Evolutionary conservation across 805 yeast genomes (phyloP).

Genomic region (Saccharomycopsis lassenensis): DNA sequence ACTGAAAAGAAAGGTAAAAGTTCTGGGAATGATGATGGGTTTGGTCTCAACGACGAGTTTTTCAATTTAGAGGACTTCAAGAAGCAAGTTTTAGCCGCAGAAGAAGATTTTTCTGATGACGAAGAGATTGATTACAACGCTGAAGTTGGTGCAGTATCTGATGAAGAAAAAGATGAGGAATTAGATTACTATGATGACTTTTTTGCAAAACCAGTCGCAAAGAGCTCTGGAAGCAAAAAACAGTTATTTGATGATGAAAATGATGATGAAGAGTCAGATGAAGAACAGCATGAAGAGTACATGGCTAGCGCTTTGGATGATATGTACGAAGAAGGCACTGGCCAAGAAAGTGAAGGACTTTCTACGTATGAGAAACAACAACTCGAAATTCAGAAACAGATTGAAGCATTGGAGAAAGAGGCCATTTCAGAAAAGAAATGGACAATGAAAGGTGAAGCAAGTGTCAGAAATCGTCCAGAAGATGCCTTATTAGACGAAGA

Average conservation of each 20-base stretch:
- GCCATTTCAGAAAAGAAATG: conserved; percentile 85
- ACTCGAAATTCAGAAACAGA: conserved; percentile 61
- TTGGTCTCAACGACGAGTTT: conserved; percentile 72
- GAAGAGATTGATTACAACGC: conserved; percentile 43
- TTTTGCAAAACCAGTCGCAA: conserved; percentile 33
- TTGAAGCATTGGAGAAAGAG: conserved; percentile 70
- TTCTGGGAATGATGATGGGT: conserved; percentile 21
- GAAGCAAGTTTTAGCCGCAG: conserved; percentile 58
- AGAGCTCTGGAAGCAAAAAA: conserved; percentile 9
- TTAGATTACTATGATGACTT: conserved; percentile 57
- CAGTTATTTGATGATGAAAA: conserved; percentile 20
- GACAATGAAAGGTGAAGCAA: conserved; percentile 91
- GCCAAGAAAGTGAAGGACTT: conserved; percentile 28
- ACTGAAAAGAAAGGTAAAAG: conserved; percentile 23
- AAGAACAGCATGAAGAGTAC: conserved; percentile 52
- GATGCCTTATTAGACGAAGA: conserved; percentile 79
- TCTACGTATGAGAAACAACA: conserved; percentile 84
- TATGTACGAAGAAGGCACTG: conserved; percentile 38
- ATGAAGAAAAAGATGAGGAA: conserved; percentile 44
- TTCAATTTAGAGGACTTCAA: conserved; percentile 81
- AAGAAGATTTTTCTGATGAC: conserved; percentile 36
- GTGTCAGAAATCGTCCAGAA: conserved; percentile 66
- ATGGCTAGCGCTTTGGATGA: conserved; percentile 54
- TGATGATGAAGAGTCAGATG: conserved; percentile 39
- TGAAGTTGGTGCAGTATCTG: conserved; percentile 41